phyloP scores from a whole-genome alignment of 2,329 filamentous ascomycete species.

The Ambrosiella beaveri region DNA sequence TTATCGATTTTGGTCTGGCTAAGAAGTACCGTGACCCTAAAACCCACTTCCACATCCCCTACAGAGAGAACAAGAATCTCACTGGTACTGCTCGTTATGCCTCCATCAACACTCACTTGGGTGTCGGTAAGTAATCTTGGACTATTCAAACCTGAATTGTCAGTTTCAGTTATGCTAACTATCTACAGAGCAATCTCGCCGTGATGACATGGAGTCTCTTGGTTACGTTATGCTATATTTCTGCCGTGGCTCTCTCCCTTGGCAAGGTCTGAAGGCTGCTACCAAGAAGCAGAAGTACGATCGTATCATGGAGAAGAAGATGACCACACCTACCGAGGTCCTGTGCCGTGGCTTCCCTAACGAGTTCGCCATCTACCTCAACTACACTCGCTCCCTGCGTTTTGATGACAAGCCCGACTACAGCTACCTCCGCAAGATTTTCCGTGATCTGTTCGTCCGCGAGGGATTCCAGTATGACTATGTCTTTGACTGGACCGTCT shows the following conservation, averaged over 20 bases:
- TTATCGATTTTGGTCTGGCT: slow-evolving; percentile 95
- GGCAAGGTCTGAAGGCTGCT: slow-evolving; percentile 96
- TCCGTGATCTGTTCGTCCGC: slow-evolving; percentile 96
- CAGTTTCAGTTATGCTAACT: neutral
- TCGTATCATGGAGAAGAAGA: slow-evolving; percentile 99
- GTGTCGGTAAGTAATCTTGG: slow-evolving; percentile 49
- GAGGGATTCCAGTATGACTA: slow-evolving; percentile 99
- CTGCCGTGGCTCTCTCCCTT: slow-evolving; percentile 94
- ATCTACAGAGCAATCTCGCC: slow-evolving; percentile 69
- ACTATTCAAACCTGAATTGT: neutral
- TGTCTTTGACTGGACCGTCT: slow-evolving; percentile 99
- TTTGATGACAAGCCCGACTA: slow-evolving; percentile 99
- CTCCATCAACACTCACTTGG: slow-evolving; percentile 95
- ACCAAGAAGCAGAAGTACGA: slow-evolving; percentile 99
- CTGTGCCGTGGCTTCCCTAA: slow-evolving; percentile 98
- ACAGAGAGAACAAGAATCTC: slow-evolving; percentile 99
- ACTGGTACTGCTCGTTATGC: slow-evolving; percentile 97
- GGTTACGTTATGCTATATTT: slow-evolving; percentile 99
- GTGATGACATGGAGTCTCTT: slow-evolving; percentile 98
- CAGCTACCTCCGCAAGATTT: slow-evolving; percentile 99
- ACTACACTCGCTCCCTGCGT: slow-evolving; percentile 95
- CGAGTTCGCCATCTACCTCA: slow-evolving; percentile 98
- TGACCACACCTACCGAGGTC: slow-evolving; percentile 97
- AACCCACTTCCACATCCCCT: slow-evolving; percentile 98
- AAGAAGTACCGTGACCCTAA: slow-evolving; percentile 99